phyloP scores from a whole-genome alignment of 345 rosid species.

The Salix arbutifolia region DNA sequence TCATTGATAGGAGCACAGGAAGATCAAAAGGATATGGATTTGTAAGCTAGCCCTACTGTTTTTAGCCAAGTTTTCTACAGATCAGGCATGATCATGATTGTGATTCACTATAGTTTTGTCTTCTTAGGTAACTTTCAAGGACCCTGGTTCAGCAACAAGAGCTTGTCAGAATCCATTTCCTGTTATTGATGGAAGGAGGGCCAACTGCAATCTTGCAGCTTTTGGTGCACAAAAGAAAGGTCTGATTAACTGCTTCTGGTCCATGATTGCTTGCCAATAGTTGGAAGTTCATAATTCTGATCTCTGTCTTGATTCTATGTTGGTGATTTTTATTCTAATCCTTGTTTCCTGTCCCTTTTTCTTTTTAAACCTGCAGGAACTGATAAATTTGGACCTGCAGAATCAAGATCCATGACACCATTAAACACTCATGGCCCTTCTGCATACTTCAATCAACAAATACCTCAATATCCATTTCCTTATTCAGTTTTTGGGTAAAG shows the following conservation, averaged over 20 bases:
- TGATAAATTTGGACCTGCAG: neutral
- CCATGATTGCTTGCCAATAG: neutral
- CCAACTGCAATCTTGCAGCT: neutral
- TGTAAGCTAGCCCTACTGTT: neutral
- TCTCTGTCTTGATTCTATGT: neutral
- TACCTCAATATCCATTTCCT: neutral
- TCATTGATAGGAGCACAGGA: conserved; percentile 23
- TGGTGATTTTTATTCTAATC: neutral
- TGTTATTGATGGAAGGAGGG: neutral
- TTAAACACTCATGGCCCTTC: neutral
- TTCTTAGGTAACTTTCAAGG: neutral
- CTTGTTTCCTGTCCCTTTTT: neutral
- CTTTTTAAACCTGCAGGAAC: neutral
- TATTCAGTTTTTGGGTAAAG: neutral
- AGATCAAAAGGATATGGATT: conserved; percentile 40
- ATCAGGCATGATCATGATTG: neutral
- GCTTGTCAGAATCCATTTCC: neutral
- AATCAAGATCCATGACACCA: neutral
- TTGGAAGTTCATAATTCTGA: neutral
- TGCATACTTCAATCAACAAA: neutral
- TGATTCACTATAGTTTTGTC: neutral
- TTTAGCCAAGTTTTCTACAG: neutral
- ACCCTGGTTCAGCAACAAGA: neutral
- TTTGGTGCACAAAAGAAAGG: neutral
- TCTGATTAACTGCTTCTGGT: neutral